Evolutionary conservation across 345 rosid species (phyloP), one percentile per base, ranked within the genome.

Genomic region (Dovyalis caffra): DNA sequence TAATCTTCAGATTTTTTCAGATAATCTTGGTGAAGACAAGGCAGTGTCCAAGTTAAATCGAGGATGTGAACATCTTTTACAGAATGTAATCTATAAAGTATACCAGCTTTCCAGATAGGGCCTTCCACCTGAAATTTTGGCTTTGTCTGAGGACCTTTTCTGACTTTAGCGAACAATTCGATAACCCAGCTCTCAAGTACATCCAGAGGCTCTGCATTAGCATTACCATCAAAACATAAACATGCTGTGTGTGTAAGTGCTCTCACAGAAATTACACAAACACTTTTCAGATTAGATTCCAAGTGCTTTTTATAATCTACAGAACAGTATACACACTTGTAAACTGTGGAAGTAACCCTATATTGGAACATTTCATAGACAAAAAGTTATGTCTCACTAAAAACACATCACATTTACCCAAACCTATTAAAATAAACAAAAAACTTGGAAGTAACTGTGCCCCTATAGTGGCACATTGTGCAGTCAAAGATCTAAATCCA

Each of bases 1-100:
- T 95, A 95, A 82, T 91, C 98, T 85, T 95, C 98, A 8, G 98
- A 81, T 85, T 95, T 95, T 89, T 91, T 95, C 81, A 89, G 81
- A 85, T 95, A 93, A 51, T 90, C 90, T 80, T 86, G 85, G 71
- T 88, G 94, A 80, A 95, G 97, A 77, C 93, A 91, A 43, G 99
- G 98, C 68, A 95, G 84, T 45, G 91, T 87, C 98, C 99, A 95
- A 45, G 89, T 79, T 81, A 95, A 86, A 78, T 89, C 88, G 57
- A 95, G 96, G 71, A 88, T 89, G 83, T 95, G 90, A 74, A 91
- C 87, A 86, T 95, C 99, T 82, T 88, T 93, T 68, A 95, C 95
- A 25, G 98, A 98, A 82, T 89, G 89, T 79, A 95, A 82, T 83
- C 90, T 88, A 81, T 86, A 93, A 79, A 89, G 77, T 81, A 88